Percentiles rank a stretch among this genome's conserved stretches.
Evolutionary conservation across 495 filamentous ascomycete genomes (phyloP).

Genomic region (Neurospora sp.): DNA sequence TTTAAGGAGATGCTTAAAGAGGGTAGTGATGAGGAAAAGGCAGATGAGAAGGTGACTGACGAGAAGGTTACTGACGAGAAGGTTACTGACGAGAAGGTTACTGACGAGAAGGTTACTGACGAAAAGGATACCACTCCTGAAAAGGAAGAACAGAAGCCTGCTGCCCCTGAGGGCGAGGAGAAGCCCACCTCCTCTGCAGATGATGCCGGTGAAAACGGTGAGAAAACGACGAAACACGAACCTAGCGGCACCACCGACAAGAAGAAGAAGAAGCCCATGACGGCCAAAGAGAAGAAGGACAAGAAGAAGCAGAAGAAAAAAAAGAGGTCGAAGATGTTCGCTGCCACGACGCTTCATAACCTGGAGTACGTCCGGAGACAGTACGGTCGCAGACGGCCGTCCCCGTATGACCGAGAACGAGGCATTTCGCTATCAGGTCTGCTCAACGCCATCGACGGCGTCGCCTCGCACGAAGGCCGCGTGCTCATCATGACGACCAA

Average conservation of each 20-base stretch:
- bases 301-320: conserved; percentile 13
- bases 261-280: conserved; percentile 5
- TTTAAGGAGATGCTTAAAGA: not conserved
- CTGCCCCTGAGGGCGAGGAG: not conserved
- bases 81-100: not conserved
- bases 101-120: not conserved
- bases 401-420: conserved; percentile 16
- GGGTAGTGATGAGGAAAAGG: conserved; percentile 11
- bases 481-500: conserved; percentile 84
- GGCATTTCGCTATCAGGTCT: conserved; percentile 65
- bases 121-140: not conserved
- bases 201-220: not conserved
- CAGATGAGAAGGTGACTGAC: conserved; percentile 1
- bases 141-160: not conserved
- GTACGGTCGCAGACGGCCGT: not conserved
- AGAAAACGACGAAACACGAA: not conserved
- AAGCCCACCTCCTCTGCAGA: not conserved
- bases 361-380: not conserved
- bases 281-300: not conserved
- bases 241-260: conserved; percentile 3
- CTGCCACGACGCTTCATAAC: not conserved
- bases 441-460: conserved; percentile 77
- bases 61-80: not conserved
- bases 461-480: conserved; percentile 69
- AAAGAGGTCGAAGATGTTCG: conserved; percentile 26